Conservation (phyloP, 148 eudicot species). For the Simmondsia chinensis region DNA sequence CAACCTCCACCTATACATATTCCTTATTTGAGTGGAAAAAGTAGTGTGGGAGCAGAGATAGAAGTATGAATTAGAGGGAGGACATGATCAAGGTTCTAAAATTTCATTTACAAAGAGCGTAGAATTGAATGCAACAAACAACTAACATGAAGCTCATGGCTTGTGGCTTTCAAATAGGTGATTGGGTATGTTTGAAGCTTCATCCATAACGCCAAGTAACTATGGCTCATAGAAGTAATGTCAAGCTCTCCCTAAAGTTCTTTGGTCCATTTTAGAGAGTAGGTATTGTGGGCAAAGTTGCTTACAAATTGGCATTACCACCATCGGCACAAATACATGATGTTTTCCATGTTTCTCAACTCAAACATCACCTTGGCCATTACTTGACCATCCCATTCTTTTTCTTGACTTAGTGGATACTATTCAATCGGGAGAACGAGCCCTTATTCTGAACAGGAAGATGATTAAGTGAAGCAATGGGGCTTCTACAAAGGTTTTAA, state of each 20-base stretch:
- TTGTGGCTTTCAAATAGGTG: neutral
- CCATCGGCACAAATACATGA: neutral
- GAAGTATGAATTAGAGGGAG: neutral
- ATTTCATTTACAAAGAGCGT: neutral
- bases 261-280: slow-evolving; percentile 6
- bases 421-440: too few relatives aligned
- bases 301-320: neutral
- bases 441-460: too few relatives aligned
- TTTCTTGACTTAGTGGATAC: too few relatives aligned
- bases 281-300: neutral
- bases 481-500: too few relatives aligned
- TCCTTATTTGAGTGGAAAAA: slow-evolving; percentile 1
- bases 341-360: too few relatives aligned
- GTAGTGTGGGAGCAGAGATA: neutral
- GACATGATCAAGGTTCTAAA: neutral
- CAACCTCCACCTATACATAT: slow-evolving; percentile 2
- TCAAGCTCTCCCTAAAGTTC: neutral
- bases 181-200: slow-evolving; percentile 5
- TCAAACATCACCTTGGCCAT: too few relatives aligned
- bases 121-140: neutral
- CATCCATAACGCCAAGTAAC: too few relatives aligned
- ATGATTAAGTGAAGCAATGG: too few relatives aligned
- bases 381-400: too few relatives aligned
- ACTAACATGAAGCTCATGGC: slow-evolving; percentile 1
- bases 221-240: too few relatives aligned